A percentile compares a stretch with the other conserved stretches of the same genome.
These are phyloP conservation scores for Avena atlantica DNA, from an alignment of 176 grass and related monocot species.

Conservation along the genomic window DNA sequence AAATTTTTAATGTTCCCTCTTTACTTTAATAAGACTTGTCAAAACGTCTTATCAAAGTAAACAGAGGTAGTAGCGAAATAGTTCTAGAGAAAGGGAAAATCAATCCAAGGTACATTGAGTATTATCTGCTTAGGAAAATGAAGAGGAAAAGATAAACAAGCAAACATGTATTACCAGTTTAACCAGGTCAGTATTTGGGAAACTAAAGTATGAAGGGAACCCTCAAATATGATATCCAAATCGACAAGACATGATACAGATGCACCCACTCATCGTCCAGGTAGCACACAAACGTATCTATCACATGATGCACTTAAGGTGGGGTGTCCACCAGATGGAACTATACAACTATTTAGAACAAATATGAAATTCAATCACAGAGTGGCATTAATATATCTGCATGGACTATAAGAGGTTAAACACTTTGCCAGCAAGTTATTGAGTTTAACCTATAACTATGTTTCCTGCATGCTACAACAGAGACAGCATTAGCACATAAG, in stretches of 20 bases:
- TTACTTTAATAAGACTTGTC: no score
- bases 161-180: background rate
- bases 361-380: background rate
- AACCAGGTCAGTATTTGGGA: background rate
- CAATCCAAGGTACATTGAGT: background rate
- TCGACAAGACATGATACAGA: background rate
- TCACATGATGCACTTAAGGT: background rate
- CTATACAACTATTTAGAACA: conserved; percentile 6
- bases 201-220: background rate
- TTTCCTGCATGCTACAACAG: conserved; percentile 14
- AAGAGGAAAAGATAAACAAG: conserved; percentile 25
- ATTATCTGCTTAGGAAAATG: background rate
- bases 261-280: background rate
- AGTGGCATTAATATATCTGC: background rate
- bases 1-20: background rate
- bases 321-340: background rate
- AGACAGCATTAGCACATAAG: background rate
- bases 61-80: background rate
- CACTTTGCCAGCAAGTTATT: background rate
- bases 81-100: conserved; percentile 26
- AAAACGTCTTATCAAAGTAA: no score
- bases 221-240: conserved; percentile 6
- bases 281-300: background rate
- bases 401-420: conserved; percentile 13
- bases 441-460: background rate